phyloP scores from a whole-genome alignment of 345 rosid genomes.

The Lepidium africanum region DNA sequence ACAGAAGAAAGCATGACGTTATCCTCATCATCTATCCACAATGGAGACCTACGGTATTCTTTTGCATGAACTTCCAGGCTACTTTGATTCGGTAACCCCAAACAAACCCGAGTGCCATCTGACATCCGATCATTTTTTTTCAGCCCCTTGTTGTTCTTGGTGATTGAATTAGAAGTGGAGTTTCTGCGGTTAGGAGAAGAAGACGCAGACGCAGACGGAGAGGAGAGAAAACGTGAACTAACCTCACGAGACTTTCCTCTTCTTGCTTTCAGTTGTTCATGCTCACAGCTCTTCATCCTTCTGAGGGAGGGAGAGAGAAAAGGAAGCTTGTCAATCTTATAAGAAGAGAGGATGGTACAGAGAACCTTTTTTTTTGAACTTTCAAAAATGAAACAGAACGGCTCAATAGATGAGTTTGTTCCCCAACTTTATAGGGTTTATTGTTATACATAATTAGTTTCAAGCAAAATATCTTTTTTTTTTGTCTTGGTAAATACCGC shows the following conservation, averaged over 20 bases:
- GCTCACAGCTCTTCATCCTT: constrained; percentile 39
- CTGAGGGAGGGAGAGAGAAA: neutral
- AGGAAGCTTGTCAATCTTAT: neutral
- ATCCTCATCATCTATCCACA: constrained; percentile 39
- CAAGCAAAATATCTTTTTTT: neutral
- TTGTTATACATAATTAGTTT: neutral
- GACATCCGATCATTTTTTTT: constrained; percentile 13
- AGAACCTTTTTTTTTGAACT: neutral
- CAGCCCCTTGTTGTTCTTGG: constrained; percentile 3
- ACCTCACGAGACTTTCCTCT: constrained; percentile 50
- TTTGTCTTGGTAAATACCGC: neutral
- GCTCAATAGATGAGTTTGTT: constrained; percentile 18
- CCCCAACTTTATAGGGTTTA: constrained; percentile 25
- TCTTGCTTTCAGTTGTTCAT: constrained; percentile 33
- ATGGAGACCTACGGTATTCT: constrained; percentile 44
- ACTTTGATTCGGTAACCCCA: constrained; percentile 3
- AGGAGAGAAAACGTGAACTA: constrained; percentile 59
- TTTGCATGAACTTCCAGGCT: constrained; percentile 15
- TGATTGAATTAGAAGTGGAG: constrained; percentile 29
- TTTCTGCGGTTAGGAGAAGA: constrained; percentile 34
- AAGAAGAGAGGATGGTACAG: neutral
- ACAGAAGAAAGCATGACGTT: constrained; percentile 32
- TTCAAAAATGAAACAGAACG: constrained; percentile 30
- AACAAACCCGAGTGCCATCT: neutral
- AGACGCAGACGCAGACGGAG: constrained; percentile 30